A percentile compares a stretch with the other conserved stretches of the same genome.
Conservation (phyloP, 139 green algal genomes). For the Chlorella sp. region DNA sequence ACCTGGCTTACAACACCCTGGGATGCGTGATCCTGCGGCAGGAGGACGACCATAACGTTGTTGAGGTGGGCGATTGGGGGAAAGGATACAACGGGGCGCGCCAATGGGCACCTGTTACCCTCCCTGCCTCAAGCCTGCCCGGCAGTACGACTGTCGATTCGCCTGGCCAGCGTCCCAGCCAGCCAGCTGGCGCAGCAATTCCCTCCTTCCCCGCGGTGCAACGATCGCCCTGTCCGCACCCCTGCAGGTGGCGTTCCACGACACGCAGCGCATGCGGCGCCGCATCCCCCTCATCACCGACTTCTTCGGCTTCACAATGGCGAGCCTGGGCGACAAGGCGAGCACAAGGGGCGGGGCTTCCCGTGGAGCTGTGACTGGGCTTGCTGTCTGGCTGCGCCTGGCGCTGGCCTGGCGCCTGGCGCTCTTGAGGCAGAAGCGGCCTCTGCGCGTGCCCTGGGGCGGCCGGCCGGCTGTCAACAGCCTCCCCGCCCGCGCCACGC, state of each 20-base stretch:
- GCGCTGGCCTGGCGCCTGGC: too few species aligned
- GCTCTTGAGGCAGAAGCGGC: not conserved
- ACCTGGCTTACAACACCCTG: constrained; percentile 76
- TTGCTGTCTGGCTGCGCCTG: too few species aligned
- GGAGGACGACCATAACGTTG: constrained; percentile 57
- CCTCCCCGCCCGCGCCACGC: not conserved
- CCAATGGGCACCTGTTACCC: too few species aligned
- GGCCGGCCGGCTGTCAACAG: too few species aligned
- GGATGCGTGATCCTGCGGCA: constrained; percentile 61
- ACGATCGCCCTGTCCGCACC: not conserved
- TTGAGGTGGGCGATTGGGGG: constrained; percentile 73
- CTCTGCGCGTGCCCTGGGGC: too few species aligned
- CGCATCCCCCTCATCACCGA: constrained; percentile 84
- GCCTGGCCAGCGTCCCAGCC: too few species aligned
- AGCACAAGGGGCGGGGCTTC: too few species aligned
- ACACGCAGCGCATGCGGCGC: constrained; percentile 54
- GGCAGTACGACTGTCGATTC: too few species aligned
- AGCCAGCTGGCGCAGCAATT: too few species aligned
- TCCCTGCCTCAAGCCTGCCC: too few species aligned
- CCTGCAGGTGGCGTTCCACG: constrained; percentile 83
- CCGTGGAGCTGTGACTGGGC: not conserved
- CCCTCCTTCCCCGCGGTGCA: too few species aligned
- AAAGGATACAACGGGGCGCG: too few species aligned
- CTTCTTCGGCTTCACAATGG: constrained; percentile 80
- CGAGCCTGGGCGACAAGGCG: constrained; percentile 57